Conservation (phyloP, 306 rosid genomes). For the Quercus wislizeni region DNA sequence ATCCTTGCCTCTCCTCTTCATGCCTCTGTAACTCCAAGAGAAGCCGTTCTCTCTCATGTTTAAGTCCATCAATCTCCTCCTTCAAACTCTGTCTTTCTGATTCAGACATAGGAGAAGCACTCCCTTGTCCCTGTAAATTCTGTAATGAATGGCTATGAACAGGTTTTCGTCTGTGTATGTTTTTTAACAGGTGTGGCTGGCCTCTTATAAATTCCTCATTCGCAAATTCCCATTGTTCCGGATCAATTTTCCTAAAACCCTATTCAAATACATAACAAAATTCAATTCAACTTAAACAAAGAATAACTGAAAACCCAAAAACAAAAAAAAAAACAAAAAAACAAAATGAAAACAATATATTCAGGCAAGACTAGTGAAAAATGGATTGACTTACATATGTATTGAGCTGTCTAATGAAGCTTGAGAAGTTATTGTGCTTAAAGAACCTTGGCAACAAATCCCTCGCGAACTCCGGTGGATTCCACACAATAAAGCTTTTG, state of each 20-base stretch:
- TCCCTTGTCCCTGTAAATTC: constrained; percentile 55
- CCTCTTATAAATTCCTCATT: constrained; percentile 81
- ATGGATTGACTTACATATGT: constrained; percentile 69
- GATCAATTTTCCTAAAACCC: constrained; percentile 87
- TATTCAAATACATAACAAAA: constrained; percentile 26
- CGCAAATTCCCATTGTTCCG: constrained; percentile 84
- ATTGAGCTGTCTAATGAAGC: constrained; percentile 90
- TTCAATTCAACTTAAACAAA: neutral
- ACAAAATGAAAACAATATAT: constrained; percentile 2
- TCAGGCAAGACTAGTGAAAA: constrained; percentile 7
- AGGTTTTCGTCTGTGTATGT: constrained; percentile 74
- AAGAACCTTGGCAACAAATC: constrained; percentile 70
- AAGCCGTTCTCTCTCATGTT: constrained; percentile 47
- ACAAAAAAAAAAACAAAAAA: neutral
- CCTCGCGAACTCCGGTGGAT: constrained; percentile 61
- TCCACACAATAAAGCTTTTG: constrained; percentile 77
- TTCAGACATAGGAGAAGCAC: constrained; percentile 38
- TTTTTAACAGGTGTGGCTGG: constrained; percentile 69
- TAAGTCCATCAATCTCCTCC: constrained; percentile 57
- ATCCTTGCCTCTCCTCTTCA: constrained; percentile 45
- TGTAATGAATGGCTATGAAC: constrained; percentile 87
- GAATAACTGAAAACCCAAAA: constrained; percentile 7
- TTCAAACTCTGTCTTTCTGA: constrained; percentile 48
- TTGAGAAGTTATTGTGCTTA: constrained; percentile 88
- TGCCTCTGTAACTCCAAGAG: constrained; percentile 41